Evolutionary conservation across 2,329 filamentous ascomycete species (phyloP).

Genomic region (Cordyceps fumosorosea): DNA sequence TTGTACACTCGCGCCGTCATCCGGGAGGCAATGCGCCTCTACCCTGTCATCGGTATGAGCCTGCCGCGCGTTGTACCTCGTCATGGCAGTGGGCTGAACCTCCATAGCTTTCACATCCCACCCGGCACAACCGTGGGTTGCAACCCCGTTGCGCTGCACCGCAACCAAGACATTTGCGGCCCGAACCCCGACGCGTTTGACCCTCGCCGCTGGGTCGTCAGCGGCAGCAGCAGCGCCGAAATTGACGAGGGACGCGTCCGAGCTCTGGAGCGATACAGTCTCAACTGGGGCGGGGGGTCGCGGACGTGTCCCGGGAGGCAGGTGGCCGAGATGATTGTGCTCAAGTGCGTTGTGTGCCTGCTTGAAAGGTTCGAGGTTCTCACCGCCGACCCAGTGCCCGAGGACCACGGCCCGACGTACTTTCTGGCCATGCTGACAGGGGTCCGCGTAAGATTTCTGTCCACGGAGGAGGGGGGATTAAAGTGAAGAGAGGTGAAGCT

Average conservation of each 20-base stretch:
- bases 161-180: constrained; percentile 44
- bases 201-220: constrained; percentile 41
- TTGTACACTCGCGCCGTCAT: constrained; percentile 38
- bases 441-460: background rate
- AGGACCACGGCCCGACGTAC: constrained; percentile 36
- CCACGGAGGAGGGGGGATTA: background rate
- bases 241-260: constrained; percentile 20
- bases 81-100: constrained; percentile 21
- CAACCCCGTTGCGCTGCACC: constrained; percentile 43
- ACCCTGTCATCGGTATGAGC: constrained; percentile 47
- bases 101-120: constrained; percentile 37
- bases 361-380: constrained; percentile 39
- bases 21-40: constrained; percentile 44
- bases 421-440: constrained; percentile 45
- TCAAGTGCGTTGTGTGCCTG: constrained; percentile 36
- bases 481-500: background rate
- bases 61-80: constrained; percentile 39
- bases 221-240: constrained; percentile 1
- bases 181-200: constrained; percentile 35
- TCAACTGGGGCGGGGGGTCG: constrained; percentile 47
- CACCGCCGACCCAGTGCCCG: constrained; percentile 28
- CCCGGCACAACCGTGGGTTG: constrained; percentile 44
- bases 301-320: constrained; percentile 45
- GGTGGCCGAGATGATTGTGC: constrained; percentile 44
- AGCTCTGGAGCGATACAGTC: constrained; percentile 40